phyloP scores from a whole-genome alignment of 192 early-diverging fungal genomes.

The Entomortierella beljakovae region DNA sequence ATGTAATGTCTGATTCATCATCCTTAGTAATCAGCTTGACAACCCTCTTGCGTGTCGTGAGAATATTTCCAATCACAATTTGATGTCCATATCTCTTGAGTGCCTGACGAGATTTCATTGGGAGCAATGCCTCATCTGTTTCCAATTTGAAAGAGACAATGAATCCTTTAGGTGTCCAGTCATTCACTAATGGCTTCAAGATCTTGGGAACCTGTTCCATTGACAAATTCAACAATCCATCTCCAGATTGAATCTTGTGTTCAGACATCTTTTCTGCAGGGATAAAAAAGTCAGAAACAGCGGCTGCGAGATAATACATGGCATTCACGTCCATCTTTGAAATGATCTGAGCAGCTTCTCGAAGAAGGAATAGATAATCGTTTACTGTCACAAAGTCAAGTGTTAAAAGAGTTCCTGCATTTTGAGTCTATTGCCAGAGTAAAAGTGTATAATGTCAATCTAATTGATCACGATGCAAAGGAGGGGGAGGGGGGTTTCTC shows the following conservation, averaged over 20 bases:
- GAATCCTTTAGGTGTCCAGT: conserved; percentile 89
- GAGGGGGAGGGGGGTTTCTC: neutral
- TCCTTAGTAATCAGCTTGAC: conserved; percentile 76
- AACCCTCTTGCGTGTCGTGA: conserved; percentile 86
- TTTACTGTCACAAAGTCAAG: conserved; percentile 90
- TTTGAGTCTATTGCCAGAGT: conserved; percentile 74
- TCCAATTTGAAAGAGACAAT: conserved; percentile 99
- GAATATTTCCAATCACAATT: conserved; percentile 95
- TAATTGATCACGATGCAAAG: too few relatives aligned
- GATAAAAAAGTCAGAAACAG: conserved; percentile 99
- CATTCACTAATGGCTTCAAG: conserved; percentile 90
- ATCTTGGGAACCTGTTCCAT: conserved; percentile 99
- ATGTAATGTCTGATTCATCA: conserved; percentile 57
- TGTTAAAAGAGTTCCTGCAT: conserved; percentile 74
- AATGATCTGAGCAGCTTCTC: conserved; percentile 77
- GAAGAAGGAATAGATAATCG: conserved; percentile 94
- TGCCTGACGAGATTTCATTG: conserved; percentile 82
- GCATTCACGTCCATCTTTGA: conserved; percentile 71
- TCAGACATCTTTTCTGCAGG: conserved; percentile 91
- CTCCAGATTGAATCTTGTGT: conserved; percentile 97
- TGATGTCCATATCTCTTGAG: conserved; percentile 94
- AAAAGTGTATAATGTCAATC: too few relatives aligned
- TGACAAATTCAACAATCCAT: conserved; percentile 84
- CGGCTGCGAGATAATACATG: conserved; percentile 98
- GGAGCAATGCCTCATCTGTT: conserved; percentile 86